phyloP scores from a whole-genome alignment of 2,329 filamentous ascomycete species.

The Verticillium isaacii region DNA sequence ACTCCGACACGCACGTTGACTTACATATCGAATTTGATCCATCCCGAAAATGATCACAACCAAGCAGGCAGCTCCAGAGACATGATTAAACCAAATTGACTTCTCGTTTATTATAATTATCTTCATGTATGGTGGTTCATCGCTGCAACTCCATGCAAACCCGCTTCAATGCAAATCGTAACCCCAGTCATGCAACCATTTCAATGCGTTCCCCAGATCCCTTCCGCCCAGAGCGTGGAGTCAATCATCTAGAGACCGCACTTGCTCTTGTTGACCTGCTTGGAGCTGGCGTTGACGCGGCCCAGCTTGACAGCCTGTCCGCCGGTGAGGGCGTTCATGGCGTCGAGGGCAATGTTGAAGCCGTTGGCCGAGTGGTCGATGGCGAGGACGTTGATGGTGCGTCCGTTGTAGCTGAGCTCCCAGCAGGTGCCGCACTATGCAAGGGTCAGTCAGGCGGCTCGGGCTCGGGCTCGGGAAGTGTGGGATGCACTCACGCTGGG shows the following conservation, averaged over 20 bases:
- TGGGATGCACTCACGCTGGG: slow-evolving; percentile 22
- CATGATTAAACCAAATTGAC: too few relatives aligned
- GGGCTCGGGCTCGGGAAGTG: background rate
- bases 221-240: too few relatives aligned
- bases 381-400: slow-evolving; percentile 49
- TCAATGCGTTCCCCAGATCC: background rate
- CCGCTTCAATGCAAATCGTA: background rate
- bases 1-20: too few relatives aligned
- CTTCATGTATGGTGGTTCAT: too few relatives aligned
- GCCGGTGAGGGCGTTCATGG: slow-evolving; percentile 52
- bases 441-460: background rate
- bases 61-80: too few relatives aligned
- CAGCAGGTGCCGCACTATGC: slow-evolving; percentile 56
- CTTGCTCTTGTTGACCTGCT: slow-evolving; percentile 34
- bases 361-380: slow-evolving; percentile 46
- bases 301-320: slow-evolving; percentile 45
- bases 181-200: background rate
- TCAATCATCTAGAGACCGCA: slow-evolving; percentile 33
- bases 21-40: too few relatives aligned
- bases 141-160: too few relatives aligned
- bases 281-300: slow-evolving; percentile 43
- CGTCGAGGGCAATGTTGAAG: slow-evolving; percentile 52
- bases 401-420: slow-evolving; percentile 46
- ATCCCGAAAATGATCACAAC: too few relatives aligned
- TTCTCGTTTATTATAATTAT: too few relatives aligned